A percentile compares a stretch with the other conserved stretches of the same genome.
phyloP scores from a whole-genome alignment of 2,329 filamentous ascomycete genomes.

The Ascochyta viciae-villosae region DNA sequence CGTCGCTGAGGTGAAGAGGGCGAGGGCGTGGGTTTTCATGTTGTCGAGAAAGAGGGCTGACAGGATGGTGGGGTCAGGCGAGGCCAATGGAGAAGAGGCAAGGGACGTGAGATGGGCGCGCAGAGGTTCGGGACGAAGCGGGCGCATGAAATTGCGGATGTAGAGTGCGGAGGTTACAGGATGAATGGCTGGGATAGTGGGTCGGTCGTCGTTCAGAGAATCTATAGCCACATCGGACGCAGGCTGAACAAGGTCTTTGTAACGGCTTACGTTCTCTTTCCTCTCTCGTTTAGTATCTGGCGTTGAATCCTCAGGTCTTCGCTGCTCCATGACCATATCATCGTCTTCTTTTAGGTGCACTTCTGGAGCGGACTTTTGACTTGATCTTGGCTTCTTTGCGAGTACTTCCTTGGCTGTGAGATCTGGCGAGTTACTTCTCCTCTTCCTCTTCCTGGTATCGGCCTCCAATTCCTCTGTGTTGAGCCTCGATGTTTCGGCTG shows the following conservation, averaged over 20 bases:
- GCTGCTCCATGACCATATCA: constrained; percentile 43
- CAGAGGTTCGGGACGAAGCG: constrained; percentile 73
- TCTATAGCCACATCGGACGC: constrained; percentile 19
- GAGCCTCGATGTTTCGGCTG: constrained; percentile 42
- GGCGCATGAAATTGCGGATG: constrained; percentile 89
- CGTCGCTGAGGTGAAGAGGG: constrained; percentile 70
- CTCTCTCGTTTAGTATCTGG: constrained; percentile 24
- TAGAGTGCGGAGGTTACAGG: constrained; percentile 66
- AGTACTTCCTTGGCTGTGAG: constrained; percentile 44
- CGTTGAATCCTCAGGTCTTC: constrained; percentile 23
- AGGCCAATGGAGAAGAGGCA: constrained; percentile 64
- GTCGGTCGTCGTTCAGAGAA: constrained; percentile 37
- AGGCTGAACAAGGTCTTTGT: constrained; percentile 43
- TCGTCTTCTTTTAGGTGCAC: constrained; percentile 41
- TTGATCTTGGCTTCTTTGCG: constrained; percentile 54
- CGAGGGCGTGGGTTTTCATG: constrained; percentile 88
- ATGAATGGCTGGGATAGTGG: constrained; percentile 50
- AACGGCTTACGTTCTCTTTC: constrained; percentile 44
- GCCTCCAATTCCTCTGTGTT: constrained; percentile 48
- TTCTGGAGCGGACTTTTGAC: constrained; percentile 41
- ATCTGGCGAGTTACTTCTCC: constrained; percentile 50
- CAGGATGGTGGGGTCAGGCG: constrained; percentile 57
- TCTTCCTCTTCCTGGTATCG: constrained; percentile 51
- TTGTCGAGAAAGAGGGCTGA: constrained; percentile 70
- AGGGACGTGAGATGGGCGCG: constrained; percentile 73